These are phyloP conservation scores for Hippophae tibetana DNA, from an alignment of 306 rosid genomes.

Conservation along the genomic window DNA sequence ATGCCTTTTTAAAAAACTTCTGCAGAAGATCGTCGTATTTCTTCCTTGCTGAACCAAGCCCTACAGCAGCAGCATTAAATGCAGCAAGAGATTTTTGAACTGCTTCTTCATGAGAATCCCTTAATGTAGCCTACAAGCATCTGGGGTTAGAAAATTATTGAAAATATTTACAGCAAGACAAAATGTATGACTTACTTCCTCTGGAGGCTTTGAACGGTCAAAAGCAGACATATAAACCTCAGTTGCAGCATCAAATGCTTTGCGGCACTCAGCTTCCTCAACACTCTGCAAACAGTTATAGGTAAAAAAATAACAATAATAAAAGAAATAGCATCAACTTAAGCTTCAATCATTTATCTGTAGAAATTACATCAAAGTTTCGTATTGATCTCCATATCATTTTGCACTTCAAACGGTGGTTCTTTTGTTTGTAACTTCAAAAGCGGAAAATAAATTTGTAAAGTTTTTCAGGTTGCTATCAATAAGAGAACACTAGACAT, in stretches of 20 bases:
- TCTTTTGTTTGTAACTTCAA: no score
- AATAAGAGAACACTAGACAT: no score
- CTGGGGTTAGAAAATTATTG: constrained; percentile 1
- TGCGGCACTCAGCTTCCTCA: constrained; percentile 49
- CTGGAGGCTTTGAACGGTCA: constrained; percentile 40
- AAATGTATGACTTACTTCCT: constrained; percentile 39
- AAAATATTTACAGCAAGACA: constrained; percentile 14
- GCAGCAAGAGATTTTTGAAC: constrained; percentile 40
- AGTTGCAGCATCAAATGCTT: constrained; percentile 42
- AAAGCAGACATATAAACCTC: constrained; percentile 39
- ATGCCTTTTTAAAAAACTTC: constrained; percentile 42
- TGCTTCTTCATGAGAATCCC: constrained; percentile 52
- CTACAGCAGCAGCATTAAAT: constrained; percentile 43
- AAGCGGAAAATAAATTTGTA: no score
- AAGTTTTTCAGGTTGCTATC: no score
- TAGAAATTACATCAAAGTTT: not conserved
- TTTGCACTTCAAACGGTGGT: no score
- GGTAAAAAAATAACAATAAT: no score
- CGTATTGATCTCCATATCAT: no score
- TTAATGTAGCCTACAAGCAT: constrained; percentile 30
- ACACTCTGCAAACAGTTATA: constrained; percentile 32
- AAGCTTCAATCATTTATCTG: not conserved
- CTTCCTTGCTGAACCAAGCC: constrained; percentile 44
- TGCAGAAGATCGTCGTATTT: constrained; percentile 43
- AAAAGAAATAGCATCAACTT: constrained; percentile 2